These are phyloP conservation scores for Funneliformis geosporum DNA, from an alignment of 192 early-diverging fungal species.

Conservation along the genomic window DNA sequence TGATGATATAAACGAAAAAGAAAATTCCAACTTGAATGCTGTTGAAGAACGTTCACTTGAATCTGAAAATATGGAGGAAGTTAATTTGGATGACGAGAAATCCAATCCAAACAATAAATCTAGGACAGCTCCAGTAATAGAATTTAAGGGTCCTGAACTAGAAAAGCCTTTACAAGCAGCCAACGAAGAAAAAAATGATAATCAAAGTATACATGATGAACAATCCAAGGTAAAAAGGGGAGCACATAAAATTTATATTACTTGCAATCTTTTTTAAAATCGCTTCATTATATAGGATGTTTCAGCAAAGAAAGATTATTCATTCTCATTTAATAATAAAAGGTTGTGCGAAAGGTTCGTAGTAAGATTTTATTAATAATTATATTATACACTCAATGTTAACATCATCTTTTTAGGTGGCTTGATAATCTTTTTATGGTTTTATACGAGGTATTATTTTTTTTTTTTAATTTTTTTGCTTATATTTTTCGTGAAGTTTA, in stretches of 20 bases:
- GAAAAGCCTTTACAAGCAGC: constrained; percentile 48
- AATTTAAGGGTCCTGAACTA: constrained; percentile 40
- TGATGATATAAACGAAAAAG: constrained; percentile 32
- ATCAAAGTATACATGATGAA: constrained; percentile 39
- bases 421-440: constrained; percentile 99
- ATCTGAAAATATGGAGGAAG: constrained; percentile 44
- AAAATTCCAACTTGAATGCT: constrained; percentile 38
- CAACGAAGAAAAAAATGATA: constrained; percentile 28
- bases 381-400: neutral
- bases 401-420: constrained; percentile 67
- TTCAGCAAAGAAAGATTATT: constrained; percentile 40
- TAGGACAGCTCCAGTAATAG: constrained; percentile 21
- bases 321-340: constrained; percentile 89
- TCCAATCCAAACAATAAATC: constrained; percentile 27
- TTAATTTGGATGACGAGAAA: constrained; percentile 41
- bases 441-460: constrained; percentile 76
- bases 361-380: neutral
- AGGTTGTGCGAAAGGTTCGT: constrained; percentile 80
- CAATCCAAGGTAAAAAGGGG: constrained; percentile 31
- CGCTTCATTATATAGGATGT: constrained; percentile 15
- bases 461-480: neutral
- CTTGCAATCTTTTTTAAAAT: constrained; percentile 15
- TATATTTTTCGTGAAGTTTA: neutral
- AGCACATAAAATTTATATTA: neutral
- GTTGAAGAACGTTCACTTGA: constrained; percentile 35